A percentile compares a stretch with the other conserved stretches of the same genome.
Evolutionary conservation across 768 basidiomycete genomes (phyloP).

Genomic region (Erythrobasidium yunnanense): DNA sequence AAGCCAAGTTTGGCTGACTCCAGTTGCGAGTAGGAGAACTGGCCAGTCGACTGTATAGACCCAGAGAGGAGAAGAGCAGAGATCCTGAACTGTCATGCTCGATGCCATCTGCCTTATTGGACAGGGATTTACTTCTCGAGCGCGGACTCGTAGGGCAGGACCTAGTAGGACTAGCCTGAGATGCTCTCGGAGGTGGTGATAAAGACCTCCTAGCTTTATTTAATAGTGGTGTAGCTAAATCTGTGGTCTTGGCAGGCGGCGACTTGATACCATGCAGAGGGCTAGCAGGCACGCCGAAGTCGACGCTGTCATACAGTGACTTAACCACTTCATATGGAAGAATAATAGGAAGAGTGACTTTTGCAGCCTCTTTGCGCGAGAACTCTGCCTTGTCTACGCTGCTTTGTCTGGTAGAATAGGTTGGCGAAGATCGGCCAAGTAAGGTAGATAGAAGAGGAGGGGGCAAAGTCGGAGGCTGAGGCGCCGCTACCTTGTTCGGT

Average conservation of each 20-base stretch:
- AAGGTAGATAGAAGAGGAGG: neutral
- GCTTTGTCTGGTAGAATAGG: neutral
- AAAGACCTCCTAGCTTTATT: neutral
- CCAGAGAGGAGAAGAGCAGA: slow-evolving; percentile 12
- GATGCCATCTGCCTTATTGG: neutral
- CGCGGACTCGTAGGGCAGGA: neutral
- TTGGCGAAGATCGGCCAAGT: neutral
- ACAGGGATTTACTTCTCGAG: neutral
- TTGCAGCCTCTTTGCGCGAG: neutral
- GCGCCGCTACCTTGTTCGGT: too few species aligned
- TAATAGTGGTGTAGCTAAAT: too few species aligned
- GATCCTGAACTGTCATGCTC: neutral
- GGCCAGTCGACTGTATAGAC: neutral
- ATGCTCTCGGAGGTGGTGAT: neutral
- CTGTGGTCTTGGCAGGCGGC: too few species aligned
- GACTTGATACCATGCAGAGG: too few species aligned
- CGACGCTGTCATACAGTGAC: slow-evolving; percentile 16
- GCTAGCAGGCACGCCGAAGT: slow-evolving; percentile 1
- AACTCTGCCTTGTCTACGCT: neutral
- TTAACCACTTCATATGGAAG: slow-evolving; percentile 15
- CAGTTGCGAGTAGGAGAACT: too few species aligned
- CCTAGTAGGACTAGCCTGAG: neutral
- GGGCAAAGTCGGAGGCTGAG: neutral
- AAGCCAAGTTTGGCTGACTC: too few species aligned
- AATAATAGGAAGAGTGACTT: neutral